A percentile compares a stretch with the other conserved stretches of the same genome.
Evolutionary conservation across 1,284 basidiomycete genomes (phyloP).

Genomic region (Stereum hirsutum): DNA sequence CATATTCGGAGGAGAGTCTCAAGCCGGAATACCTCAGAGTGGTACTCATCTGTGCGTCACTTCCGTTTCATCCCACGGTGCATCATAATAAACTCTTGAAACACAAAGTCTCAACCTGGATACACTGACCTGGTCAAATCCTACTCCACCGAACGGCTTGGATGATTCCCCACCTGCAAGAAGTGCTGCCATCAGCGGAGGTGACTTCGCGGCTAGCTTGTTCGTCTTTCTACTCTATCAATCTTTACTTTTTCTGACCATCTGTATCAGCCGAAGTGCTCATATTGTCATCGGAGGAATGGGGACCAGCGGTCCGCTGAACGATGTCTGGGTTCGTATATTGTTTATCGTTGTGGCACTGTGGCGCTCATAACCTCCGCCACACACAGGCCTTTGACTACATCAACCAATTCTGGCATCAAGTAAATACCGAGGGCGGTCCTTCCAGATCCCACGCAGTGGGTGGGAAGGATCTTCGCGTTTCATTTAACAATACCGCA

Average conservation of each 20-base stretch:
- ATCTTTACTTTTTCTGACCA: slow-evolving; percentile 10
- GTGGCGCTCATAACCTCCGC: slow-evolving; percentile 2
- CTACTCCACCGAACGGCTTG: slow-evolving; percentile 39
- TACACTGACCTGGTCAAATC: slow-evolving; percentile 49
- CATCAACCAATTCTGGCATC: slow-evolving; percentile 62
- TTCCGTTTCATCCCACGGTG: slow-evolving; percentile 1
- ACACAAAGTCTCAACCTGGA: slow-evolving; percentile 48
- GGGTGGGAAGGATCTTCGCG: slow-evolving; percentile 58
- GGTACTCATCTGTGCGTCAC: slow-evolving; percentile 56
- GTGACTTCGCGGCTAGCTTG: slow-evolving; percentile 73
- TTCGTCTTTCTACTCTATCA: slow-evolving; percentile 26
- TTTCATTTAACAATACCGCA: slow-evolving; percentile 26
- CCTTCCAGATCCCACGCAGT: slow-evolving; percentile 57
- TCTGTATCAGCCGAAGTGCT: slow-evolving; percentile 44
- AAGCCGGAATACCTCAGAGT: slow-evolving; percentile 49
- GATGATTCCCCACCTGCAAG: slow-evolving; percentile 45
- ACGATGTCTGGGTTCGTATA: slow-evolving; percentile 61
- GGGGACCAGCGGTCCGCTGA: slow-evolving; percentile 40
- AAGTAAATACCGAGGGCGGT: slow-evolving; percentile 39
- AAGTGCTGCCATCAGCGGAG: slow-evolving; percentile 49
- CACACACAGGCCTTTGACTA: slow-evolving; percentile 60
- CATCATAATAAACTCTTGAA: slow-evolving; percentile 1
- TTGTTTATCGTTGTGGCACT: slow-evolving; percentile 1
- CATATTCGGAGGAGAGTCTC: slow-evolving; percentile 69
- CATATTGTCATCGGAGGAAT: slow-evolving; percentile 67